phyloP scores from a whole-genome alignment of 2,329 filamentous ascomycete genomes.

The Diaporthe ilicicola region DNA sequence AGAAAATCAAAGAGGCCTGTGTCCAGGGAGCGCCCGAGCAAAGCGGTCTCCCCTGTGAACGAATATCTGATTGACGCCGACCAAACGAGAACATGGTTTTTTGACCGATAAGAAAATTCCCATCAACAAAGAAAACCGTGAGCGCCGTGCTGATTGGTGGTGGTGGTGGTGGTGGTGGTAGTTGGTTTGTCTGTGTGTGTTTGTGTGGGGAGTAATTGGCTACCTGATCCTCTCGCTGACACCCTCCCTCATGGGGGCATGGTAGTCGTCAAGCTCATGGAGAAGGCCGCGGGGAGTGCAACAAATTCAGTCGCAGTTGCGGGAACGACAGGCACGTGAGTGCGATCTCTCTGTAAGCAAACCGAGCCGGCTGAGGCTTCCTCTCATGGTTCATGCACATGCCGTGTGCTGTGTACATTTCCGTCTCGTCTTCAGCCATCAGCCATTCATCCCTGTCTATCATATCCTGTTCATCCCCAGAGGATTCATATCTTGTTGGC shows the following conservation, averaged over 20 bases:
- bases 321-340: conserved; percentile 21
- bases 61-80: not conserved
- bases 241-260: not conserved
- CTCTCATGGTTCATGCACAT: not conserved
- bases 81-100: not conserved
- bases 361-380: not conserved
- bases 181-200: not conserved
- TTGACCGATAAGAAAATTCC: not conserved
- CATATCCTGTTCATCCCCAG: conserved; percentile 66
- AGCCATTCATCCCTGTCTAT: conserved; percentile 30
- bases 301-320: not conserved
- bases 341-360: conserved; percentile 6
- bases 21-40: no score
- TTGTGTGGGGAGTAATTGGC: not conserved
- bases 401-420: conserved; percentile 25
- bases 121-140: not conserved
- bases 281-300: not conserved
- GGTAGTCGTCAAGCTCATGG: not conserved
- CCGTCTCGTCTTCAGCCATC: conserved; percentile 23
- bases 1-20: not conserved
- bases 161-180: not conserved
- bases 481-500: conserved; percentile 56
- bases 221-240: not conserved
- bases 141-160: not conserved
- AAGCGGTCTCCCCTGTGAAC: no score